phyloP scores from a whole-genome alignment of 176 grass and related monocot genomes.

The Aegilops sharonensis region DNA sequence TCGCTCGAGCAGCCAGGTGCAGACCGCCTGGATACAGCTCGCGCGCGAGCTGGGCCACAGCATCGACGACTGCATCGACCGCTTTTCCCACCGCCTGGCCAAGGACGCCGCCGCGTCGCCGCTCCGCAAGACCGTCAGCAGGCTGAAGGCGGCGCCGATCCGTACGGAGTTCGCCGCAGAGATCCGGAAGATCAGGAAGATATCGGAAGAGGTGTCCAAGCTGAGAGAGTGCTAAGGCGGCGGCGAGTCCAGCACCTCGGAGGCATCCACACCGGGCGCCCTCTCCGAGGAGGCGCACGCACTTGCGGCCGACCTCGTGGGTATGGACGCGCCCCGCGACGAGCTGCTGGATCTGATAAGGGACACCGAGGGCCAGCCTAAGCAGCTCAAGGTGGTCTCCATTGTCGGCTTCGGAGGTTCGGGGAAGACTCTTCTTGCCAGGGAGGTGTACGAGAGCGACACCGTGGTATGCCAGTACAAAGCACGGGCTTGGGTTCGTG shows the following conservation, averaged over 20 bases:
- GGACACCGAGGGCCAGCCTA: no score
- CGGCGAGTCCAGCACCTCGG: neutral
- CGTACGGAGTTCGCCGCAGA: neutral
- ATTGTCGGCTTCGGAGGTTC: neutral
- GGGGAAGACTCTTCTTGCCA: neutral
- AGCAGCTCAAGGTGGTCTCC: no score
- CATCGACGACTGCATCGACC: constrained; percentile 16
- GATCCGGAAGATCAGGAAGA: neutral
- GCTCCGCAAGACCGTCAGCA: no score
- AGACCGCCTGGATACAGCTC: neutral
- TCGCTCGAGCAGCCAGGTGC: no score
- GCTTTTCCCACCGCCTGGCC: neutral
- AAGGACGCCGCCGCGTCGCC: no score
- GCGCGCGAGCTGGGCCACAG: neutral
- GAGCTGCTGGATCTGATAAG: neutral
- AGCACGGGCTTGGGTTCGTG: neutral
- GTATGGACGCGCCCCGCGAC: neutral
- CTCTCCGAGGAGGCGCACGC: neutral
- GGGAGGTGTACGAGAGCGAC: neutral
- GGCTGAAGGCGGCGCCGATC: neutral
- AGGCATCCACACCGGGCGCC: neutral
- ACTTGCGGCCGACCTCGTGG: neutral
- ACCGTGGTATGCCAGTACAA: neutral
- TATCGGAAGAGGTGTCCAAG: neutral
- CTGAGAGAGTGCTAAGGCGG: neutral